Base-by-base conservation (phyloP, 768 basidiomycete genomes). In the Lyophyllum shimeji region DNA sequence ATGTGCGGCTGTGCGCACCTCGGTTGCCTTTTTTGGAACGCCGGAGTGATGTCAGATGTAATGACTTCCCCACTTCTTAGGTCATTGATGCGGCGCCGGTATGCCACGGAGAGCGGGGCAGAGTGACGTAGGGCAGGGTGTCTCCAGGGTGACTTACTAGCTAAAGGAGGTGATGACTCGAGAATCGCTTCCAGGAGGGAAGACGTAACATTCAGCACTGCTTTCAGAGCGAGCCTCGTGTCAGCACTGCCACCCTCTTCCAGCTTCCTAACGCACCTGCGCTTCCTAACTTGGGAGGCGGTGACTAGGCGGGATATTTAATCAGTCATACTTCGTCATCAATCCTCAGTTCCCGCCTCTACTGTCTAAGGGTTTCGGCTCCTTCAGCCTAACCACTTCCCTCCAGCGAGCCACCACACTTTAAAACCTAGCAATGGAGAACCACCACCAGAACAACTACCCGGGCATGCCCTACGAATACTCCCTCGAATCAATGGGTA, bases 391-490 rank as follows among this genome's bases (percentile, higher is more conserved):
- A 54, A 43, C 52, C 34, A 40, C 43, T 51, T 33, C 29, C 29
- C 52, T 48, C 46, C 40, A n/a, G 33, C 43, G 42, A 17, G 25
- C 46, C 27, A 52, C 34, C 12, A 13, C 34, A 37, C 15, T 13
- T 5, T 37, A 18, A 17, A 5, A n/a, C 39, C 6, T 2, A 17
- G 52, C 42, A 15, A 70, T 70, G 69, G 65, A 70, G 48, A 63
- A 64, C 54, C 56, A 64, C 52, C 52, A 57, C 25, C 53, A 53
- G 17, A 37, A 57, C 51, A 55, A 61, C 46, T 60, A 60, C 43
- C 53, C 57, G 49, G 52, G 53, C 54, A 47, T 65, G 18, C 56
- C 55, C 21, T 62, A 67, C 55, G 63, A 65, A 44, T 65, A 65
- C 52, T 21, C 60, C 13, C 53, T 58, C 44, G 57, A 59, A 31